phyloP scores from a whole-genome alignment of 768 basidiomycete species.

The Mycena indigotica region DNA sequence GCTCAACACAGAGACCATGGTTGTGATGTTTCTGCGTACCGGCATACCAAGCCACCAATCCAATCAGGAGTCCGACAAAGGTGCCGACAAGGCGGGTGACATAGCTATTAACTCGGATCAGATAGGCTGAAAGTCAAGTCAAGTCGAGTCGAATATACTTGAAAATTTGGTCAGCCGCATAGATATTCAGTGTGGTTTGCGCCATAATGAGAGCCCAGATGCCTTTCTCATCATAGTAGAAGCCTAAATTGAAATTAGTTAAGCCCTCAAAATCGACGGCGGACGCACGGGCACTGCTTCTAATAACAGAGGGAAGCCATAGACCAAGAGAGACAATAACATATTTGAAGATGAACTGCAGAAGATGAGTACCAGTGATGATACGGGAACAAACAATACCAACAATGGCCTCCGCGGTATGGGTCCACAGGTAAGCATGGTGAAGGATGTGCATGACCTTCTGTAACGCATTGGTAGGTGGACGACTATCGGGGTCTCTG shows the following conservation, averaged over 20 bases:
- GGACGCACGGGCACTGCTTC: slow-evolving; percentile 44
- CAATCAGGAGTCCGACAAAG: slow-evolving; percentile 41
- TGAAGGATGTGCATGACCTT: slow-evolving; percentile 38
- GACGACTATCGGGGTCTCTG: slow-evolving; percentile 49
- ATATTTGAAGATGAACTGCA: slow-evolving; percentile 54
- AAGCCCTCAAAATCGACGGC: not conserved
- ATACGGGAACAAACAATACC: slow-evolving; percentile 1
- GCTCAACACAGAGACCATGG: not conserved
- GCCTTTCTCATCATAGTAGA: slow-evolving; percentile 47
- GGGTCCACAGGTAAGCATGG: slow-evolving; percentile 39
- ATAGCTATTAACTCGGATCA: slow-evolving; percentile 42
- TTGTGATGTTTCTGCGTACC: slow-evolving; percentile 29
- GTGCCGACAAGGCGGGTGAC: slow-evolving; percentile 50
- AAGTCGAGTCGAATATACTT: slow-evolving; percentile 44
- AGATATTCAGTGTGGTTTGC: slow-evolving; percentile 59
- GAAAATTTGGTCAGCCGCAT: slow-evolving; percentile 58
- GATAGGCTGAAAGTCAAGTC: too few species aligned
- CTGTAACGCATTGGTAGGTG: slow-evolving; percentile 47
- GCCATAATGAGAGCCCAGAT: slow-evolving; percentile 64
- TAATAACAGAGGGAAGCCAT: slow-evolving; percentile 52
- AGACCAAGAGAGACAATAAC: slow-evolving; percentile 49
- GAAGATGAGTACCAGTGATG: not conserved
- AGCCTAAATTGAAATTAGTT: slow-evolving; percentile 29
- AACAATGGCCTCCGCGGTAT: slow-evolving; percentile 44
- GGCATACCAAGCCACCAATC: slow-evolving; percentile 54